Evolutionary conservation across 2,329 filamentous ascomycete species (phyloP).

Genomic region (Calonectria ilicicola): DNA sequence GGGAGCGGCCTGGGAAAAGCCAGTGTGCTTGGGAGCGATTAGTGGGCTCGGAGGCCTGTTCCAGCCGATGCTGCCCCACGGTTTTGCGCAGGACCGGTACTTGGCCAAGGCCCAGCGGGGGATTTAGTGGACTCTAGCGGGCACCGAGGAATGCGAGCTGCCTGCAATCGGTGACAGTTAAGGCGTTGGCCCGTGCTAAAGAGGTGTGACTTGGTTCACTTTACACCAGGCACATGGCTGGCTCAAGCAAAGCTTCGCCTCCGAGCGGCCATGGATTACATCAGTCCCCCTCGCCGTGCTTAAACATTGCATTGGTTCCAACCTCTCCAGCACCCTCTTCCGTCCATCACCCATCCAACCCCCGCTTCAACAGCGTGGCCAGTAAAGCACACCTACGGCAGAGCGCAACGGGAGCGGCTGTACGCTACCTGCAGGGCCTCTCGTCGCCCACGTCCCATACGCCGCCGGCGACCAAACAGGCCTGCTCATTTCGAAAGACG

Average conservation of each 20-base stretch:
- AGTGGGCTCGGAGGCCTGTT: conserved; percentile 5
- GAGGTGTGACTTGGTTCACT: conserved; percentile 19
- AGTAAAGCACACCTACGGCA: not conserved
- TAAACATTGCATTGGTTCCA: conserved; percentile 3
- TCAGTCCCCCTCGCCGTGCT: not conserved
- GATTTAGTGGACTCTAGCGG: conserved; percentile 10
- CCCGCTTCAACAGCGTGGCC: conserved; percentile 4
- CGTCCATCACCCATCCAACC: not conserved
- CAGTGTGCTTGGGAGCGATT: not conserved
- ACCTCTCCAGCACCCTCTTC: not conserved
- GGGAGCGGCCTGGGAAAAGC: not conserved
- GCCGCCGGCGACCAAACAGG: not conserved
- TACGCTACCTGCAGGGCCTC: not conserved
- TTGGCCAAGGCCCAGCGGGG: conserved; percentile 4
- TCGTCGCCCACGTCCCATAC: conserved; percentile 29
- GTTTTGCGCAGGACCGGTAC: conserved; percentile 27
- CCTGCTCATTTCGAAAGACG: not conserved
- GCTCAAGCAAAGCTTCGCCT: conserved; percentile 21
- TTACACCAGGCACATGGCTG: conserved; percentile 25
- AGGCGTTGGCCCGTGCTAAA: conserved; percentile 15
- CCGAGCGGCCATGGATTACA: conserved; percentile 1
- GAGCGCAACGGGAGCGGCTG: not conserved
- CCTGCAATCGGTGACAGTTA: conserved; percentile 4
- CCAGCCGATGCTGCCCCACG: conserved; percentile 26
- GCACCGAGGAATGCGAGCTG: not conserved